phyloP scores from a whole-genome alignment of 768 basidiomycete genomes.

The Trametes punicea region DNA sequence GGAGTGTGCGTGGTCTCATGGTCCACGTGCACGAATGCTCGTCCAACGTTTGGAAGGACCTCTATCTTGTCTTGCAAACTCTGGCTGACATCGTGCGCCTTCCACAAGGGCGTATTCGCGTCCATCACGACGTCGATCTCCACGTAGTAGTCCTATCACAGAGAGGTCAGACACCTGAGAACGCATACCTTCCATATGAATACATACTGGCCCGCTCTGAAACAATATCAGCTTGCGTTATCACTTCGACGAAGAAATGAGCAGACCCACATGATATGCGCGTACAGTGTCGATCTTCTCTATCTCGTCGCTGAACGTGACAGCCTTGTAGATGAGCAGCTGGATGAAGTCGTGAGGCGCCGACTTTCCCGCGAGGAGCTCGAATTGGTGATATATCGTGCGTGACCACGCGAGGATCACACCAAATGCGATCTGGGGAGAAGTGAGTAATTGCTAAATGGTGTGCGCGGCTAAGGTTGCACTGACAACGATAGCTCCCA shows the following conservation, averaged over 20 bases:
- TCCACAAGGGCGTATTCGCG: slow-evolving; percentile 83
- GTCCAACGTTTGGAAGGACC: slow-evolving; percentile 81
- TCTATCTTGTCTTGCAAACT: slow-evolving; percentile 87
- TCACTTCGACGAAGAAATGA: background rate
- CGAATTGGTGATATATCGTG: slow-evolving; percentile 80
- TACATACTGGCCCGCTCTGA: slow-evolving; percentile 70
- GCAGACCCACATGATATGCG: slow-evolving; percentile 75
- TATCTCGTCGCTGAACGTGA: slow-evolving; percentile 86
- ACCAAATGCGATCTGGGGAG: slow-evolving; percentile 66
- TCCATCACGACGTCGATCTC: slow-evolving; percentile 96
- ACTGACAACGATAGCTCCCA: slow-evolving; percentile 71
- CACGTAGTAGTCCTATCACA: slow-evolving; percentile 72
- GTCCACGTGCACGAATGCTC: slow-evolving; percentile 95
- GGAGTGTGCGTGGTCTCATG: slow-evolving; percentile 85
- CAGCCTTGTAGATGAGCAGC: slow-evolving; percentile 86
- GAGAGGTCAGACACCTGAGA: background rate
- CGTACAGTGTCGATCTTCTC: slow-evolving; percentile 87
- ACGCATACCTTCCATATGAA: background rate
- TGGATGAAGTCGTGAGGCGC: slow-evolving; percentile 90
- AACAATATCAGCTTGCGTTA: background rate
- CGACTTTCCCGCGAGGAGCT: slow-evolving; percentile 85
- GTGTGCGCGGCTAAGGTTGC: background rate
- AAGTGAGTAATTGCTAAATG: slow-evolving; percentile 2
- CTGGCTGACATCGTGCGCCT: slow-evolving; percentile 83
- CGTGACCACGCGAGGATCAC: slow-evolving; percentile 75